Base-by-base conservation (phyloP, 2,329 filamentous ascomycete species). In the Bimuria novae-zelandiae region DNA sequence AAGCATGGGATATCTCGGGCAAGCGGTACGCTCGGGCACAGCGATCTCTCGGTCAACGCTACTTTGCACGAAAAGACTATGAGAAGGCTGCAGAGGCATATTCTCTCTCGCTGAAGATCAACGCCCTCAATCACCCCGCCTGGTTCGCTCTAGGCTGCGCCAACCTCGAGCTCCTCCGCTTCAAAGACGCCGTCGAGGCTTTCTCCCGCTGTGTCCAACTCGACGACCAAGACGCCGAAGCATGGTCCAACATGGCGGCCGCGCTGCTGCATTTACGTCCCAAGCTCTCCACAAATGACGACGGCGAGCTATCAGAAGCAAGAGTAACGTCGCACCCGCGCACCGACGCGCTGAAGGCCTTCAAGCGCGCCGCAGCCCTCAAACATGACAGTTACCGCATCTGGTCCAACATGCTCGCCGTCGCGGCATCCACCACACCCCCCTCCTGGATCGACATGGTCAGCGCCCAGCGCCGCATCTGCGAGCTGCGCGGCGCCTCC, bases 61-160 rank as follows among this genome's bases (percentile, higher is more conserved):
- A 90, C 70, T 81, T 94, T 30, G 78, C 84, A 32, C 72, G 81
- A 16, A 85, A 86, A 55, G 82, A 93, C 41, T 85, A 88, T 67
- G 70, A 79, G 19, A 84, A 85, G 57, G 92, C 93, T 0, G 84
- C 86, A 12, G 85, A 88, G 29, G 89, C 92, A 1, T 99, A 96
- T 73, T 79, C 80, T 41, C 84, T 89, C 54, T 91, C 92, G 22
- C 83, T 96, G 0, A 79, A 82, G 19, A 87, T 90, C 50, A 96
- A 95, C 70, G 84, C 90, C 12, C 80, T 96, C 33, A 93, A 92
- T 69, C 84, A 90, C 1, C 83, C 89, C 48, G 85, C 91, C 51
- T 99, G 94, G 94, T 92, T 91, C 67, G 87, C 92, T 0, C 80
- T 97, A 4, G 94, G 94, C 7, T 96, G 96, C 69, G 90, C 95